These are phyloP conservation scores for Chlamydomonas schloesseri DNA, from an alignment of 139 green algal genomes.

Conservation along the genomic window DNA sequence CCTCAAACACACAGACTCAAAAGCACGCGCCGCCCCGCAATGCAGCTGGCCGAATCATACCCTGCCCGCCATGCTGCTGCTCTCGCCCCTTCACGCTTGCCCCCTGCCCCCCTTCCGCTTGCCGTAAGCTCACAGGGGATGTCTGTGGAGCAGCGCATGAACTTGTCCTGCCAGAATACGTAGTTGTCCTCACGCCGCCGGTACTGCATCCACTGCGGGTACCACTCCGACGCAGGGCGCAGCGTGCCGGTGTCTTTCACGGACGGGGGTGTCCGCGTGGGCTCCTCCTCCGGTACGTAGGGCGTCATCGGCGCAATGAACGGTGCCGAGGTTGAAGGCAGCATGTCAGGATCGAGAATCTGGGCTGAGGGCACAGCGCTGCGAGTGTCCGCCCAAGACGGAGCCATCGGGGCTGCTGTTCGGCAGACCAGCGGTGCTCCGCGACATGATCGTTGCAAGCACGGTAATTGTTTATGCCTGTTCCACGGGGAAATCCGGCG, in stretches of 20 bases:
- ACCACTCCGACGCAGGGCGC: constrained; percentile 62
- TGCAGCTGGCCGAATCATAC: no score
- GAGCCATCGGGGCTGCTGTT: constrained; percentile 21
- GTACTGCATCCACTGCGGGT: constrained; percentile 72
- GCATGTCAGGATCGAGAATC: background rate
- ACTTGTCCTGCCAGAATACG: constrained; percentile 75
- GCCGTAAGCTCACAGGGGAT: constrained; percentile 52
- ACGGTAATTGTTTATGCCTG: background rate
- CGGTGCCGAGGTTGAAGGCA: constrained; percentile 1
- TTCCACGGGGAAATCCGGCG: no score
- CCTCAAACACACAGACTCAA: no score
- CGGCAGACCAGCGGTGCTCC: constrained; percentile 20
- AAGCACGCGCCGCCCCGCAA: no score
- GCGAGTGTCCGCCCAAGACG: background rate
- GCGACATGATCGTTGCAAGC: background rate
- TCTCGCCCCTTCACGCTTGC: no score
- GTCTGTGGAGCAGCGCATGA: constrained; percentile 62
- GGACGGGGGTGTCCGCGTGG: constrained; percentile 32
- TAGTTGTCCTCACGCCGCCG: constrained; percentile 68
- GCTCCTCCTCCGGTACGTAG: background rate
- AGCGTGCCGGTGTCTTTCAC: constrained; percentile 60
- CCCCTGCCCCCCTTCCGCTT: background rate
- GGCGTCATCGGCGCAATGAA: background rate
- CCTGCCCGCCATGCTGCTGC: no score
- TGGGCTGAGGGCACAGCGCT: background rate